Conservation (phyloP, 2,329 filamentous ascomycete species). For the Curvularia eragrostidis region DNA sequence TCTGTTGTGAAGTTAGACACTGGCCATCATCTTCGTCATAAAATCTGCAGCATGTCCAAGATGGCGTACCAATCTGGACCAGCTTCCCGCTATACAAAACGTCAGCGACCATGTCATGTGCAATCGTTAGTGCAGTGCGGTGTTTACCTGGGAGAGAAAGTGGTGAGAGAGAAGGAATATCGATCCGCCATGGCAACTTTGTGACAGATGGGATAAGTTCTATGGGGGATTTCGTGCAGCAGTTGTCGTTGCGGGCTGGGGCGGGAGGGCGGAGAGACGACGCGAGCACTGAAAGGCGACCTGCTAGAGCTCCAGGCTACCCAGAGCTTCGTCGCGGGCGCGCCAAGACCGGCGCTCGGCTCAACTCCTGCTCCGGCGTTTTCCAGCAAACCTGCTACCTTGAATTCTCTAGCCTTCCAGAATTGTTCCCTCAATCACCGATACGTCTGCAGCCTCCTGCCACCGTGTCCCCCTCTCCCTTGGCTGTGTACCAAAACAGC, state of each 20-base stretch:
- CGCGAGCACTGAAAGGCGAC: conserved; percentile 28
- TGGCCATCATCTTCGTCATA: background rate
- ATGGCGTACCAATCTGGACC: conserved; percentile 85
- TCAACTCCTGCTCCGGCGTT: conserved; percentile 19
- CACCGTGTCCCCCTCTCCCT: conserved; percentile 42
- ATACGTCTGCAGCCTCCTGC: conserved; percentile 25
- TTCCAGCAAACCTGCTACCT: conserved; percentile 11
- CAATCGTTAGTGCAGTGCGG: conserved; percentile 21
- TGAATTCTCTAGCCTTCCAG: conserved; percentile 26
- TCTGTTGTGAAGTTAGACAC: conserved; percentile 63
- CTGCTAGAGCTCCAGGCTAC: conserved; percentile 46
- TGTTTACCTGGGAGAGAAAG: conserved; percentile 96
- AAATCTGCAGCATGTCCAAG: background rate
- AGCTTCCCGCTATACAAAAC: conserved; percentile 80
- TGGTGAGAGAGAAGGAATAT: conserved; percentile 99
- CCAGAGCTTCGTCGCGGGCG: conserved; percentile 26
- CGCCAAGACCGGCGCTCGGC: conserved; percentile 28
- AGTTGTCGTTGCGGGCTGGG: conserved; percentile 6
- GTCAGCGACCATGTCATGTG: conserved; percentile 55
- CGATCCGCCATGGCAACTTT: conserved; percentile 81
- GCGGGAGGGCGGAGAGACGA: conserved; percentile 20
- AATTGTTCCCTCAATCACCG: conserved; percentile 23
- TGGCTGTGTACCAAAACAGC: conserved; percentile 23
- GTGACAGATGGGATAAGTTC: conserved; percentile 1
- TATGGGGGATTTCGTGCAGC: conserved; percentile 7